Evolutionary conservation across 164 flowering plant species (phyloP).

Genomic region (Piper betle): DNA sequence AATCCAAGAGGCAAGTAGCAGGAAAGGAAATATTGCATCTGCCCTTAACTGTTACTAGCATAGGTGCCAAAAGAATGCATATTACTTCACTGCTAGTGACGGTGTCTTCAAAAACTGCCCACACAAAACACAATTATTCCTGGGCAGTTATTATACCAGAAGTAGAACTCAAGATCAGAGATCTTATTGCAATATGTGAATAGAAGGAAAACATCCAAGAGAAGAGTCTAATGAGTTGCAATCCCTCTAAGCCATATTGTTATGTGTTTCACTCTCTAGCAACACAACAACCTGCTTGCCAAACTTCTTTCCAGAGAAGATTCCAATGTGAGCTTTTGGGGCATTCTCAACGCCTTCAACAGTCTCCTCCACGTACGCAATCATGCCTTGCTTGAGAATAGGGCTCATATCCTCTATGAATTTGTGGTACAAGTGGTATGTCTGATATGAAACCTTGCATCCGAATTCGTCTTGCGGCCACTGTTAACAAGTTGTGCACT

Average conservation of each 20-base stretch:
- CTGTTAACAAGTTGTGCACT: background rate
- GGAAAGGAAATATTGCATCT: too few relatives aligned
- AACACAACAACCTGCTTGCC: slow-evolving; percentile 27
- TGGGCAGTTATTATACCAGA: too few relatives aligned
- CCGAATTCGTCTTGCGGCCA: background rate
- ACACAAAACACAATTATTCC: too few relatives aligned
- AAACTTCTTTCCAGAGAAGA: slow-evolving; percentile 23
- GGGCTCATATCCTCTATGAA: slow-evolving; percentile 8
- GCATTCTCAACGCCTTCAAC: slow-evolving; percentile 20
- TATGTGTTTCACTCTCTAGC: background rate
- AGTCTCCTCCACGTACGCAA: slow-evolving; percentile 14
- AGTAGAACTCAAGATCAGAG: too few relatives aligned
- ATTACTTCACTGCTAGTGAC: too few relatives aligned
- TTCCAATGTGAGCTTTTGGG: slow-evolving; percentile 21
- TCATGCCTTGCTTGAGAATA: slow-evolving; percentile 8
- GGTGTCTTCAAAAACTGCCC: too few relatives aligned
- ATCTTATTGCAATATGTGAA: too few relatives aligned
- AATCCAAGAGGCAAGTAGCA: too few relatives aligned
- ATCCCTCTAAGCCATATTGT: background rate
- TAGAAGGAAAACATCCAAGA: too few relatives aligned
- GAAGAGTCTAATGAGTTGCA: background rate
- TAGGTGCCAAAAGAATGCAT: too few relatives aligned
- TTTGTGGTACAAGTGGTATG: slow-evolving; percentile 21
- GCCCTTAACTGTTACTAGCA: too few relatives aligned
- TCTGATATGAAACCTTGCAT: slow-evolving; percentile 3